Evolutionary conservation across 2,329 filamentous ascomycete genomes (phyloP).

Genomic region (Nothophoma quercina): DNA sequence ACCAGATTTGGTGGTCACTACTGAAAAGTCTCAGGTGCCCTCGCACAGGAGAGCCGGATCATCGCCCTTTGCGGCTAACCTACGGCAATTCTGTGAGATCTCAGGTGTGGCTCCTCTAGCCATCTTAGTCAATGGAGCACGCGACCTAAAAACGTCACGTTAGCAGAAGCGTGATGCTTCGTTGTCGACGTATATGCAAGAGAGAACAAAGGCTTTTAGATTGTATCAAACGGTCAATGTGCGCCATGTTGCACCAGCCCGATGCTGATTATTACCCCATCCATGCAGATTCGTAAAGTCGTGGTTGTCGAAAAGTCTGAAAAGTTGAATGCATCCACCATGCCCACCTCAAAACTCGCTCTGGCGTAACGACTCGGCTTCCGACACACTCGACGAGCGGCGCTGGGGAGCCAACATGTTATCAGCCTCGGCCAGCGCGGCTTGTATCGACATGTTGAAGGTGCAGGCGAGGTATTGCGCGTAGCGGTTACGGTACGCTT

Average conservation of each 20-base stretch:
- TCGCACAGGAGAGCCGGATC: neutral
- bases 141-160: constrained; percentile 23
- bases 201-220: constrained; percentile 35
- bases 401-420: constrained; percentile 43
- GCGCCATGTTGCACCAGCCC: constrained; percentile 32
- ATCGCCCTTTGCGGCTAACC: neutral
- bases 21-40: neutral
- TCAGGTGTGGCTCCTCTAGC: neutral
- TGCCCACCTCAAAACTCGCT: constrained; percentile 32
- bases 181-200: constrained; percentile 27
- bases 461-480: constrained; percentile 50
- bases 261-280: constrained; percentile 29
- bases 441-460: constrained; percentile 51
- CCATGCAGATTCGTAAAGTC: constrained; percentile 30
- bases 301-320: constrained; percentile 16
- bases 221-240: constrained; percentile 23
- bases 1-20: neutral
- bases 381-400: constrained; percentile 44
- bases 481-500: constrained; percentile 48
- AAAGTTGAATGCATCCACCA: constrained; percentile 27
- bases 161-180: constrained; percentile 28
- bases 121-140: constrained; percentile 5
- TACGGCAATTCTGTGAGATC: neutral
- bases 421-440: constrained; percentile 49
- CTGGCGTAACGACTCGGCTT: constrained; percentile 46